Evolutionary conservation across 345 rosid genomes (phyloP).

Genomic region (Dipteronia dyeriana): DNA sequence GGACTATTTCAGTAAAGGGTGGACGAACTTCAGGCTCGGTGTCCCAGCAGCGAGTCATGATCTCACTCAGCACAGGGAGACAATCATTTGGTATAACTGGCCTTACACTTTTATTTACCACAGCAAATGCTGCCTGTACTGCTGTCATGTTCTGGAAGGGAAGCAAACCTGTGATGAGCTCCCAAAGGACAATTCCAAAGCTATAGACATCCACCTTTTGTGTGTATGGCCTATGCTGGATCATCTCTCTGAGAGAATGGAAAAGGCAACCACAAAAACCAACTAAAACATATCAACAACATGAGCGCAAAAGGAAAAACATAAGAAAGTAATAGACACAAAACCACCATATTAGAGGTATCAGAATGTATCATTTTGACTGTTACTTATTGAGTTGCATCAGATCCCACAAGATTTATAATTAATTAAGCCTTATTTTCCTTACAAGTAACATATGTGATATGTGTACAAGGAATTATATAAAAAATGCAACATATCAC

Average conservation of each 20-base stretch:
- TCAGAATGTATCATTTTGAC: neutral
- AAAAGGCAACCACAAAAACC: neutral
- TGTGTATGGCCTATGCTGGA: conserved; percentile 44
- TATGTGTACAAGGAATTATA: neutral
- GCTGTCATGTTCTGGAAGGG: conserved; percentile 62
- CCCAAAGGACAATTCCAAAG: conserved; percentile 52
- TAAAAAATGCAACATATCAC: neutral
- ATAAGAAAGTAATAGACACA: too few species aligned
- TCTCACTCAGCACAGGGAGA: conserved; percentile 44
- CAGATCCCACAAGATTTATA: neutral
- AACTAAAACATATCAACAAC: conserved; percentile 1
- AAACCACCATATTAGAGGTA: neutral
- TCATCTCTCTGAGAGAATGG: conserved; percentile 40
- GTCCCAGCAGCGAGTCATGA: conserved; percentile 59
- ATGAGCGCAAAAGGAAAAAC: neutral
- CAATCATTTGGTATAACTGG: conserved; percentile 56
- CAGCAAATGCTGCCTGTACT: conserved; percentile 60
- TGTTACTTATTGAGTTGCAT: neutral
- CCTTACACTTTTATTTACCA: conserved; percentile 51
- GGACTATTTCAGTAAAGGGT: conserved; percentile 46
- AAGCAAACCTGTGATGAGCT: conserved; percentile 45
- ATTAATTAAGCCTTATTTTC: neutral
- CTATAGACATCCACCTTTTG: conserved; percentile 50
- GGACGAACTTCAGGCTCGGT: conserved; percentile 49
- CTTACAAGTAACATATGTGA: neutral